Conservation (phyloP, 768 basidiomycete species). For the Podaxis pistillaris region DNA sequence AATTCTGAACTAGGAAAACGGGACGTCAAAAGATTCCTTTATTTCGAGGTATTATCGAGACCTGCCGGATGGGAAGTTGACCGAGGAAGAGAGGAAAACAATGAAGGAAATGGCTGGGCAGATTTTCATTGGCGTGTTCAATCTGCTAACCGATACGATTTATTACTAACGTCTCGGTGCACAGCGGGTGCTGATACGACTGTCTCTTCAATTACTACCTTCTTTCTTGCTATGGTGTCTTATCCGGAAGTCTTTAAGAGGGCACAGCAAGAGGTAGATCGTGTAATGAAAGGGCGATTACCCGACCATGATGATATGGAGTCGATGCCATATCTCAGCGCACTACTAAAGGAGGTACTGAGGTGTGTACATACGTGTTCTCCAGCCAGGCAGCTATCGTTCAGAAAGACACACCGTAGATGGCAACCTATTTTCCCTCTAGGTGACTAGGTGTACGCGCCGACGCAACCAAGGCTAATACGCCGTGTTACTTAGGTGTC, state of each 20-base stretch:
- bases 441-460: neutral
- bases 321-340: slow-evolving; percentile 20
- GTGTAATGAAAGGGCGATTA: slow-evolving; percentile 22
- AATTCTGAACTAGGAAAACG: slow-evolving; percentile 13
- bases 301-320: slow-evolving; percentile 20
- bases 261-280: slow-evolving; percentile 39
- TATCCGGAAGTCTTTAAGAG: slow-evolving; percentile 33
- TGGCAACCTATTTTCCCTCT: slow-evolving; percentile 8
- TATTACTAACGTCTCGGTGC: neutral
- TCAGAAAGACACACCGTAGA: neutral
- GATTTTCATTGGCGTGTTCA: slow-evolving; percentile 20
- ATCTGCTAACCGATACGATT: neutral
- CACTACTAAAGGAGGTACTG: slow-evolving; percentile 21
- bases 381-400: slow-evolving; percentile 14
- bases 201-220: slow-evolving; percentile 10
- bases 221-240: slow-evolving; percentile 17
- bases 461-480: slow-evolving; percentile 22
- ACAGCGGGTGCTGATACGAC: slow-evolving; percentile 15
- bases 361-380: slow-evolving; percentile 7
- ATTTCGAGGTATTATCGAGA: slow-evolving; percentile 15
- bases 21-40: slow-evolving; percentile 17
- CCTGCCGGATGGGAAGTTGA: slow-evolving; percentile 15
- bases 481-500: slow-evolving; percentile 30
- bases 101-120: slow-evolving; percentile 19
- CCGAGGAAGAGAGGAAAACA: slow-evolving; percentile 6